phyloP scores from a whole-genome alignment of 2,329 filamentous ascomycete species.

The Pseudopithomyces maydicus region DNA sequence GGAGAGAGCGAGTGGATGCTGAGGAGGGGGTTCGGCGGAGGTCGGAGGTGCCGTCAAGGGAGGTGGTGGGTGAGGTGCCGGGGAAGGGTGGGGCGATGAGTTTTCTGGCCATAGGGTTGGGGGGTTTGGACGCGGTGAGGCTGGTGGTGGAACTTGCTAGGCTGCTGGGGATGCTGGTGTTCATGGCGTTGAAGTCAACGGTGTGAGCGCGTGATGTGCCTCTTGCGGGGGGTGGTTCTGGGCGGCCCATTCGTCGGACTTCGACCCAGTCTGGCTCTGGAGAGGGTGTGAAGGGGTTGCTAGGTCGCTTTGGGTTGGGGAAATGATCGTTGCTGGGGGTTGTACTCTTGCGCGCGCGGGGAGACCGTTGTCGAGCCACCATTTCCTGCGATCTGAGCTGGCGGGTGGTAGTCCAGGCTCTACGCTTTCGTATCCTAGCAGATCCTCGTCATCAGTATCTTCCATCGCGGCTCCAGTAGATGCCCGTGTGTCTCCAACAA shows the following conservation, averaged over 20 bases:
- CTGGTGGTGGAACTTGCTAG: constrained; percentile 24
- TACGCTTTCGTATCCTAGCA: constrained; percentile 80
- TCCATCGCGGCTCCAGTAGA: constrained; percentile 55
- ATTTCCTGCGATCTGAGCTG: constrained; percentile 66
- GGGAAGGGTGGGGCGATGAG: constrained; percentile 38
- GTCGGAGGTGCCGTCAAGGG: constrained; percentile 28
- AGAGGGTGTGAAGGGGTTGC: constrained; percentile 79
- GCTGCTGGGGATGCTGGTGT: constrained; percentile 10
- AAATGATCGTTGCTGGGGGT: constrained; percentile 67
- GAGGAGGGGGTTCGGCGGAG: constrained; percentile 28
- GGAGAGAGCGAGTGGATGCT: constrained; percentile 39
- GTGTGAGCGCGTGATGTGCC: constrained; percentile 36
- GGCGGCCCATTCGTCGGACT: constrained; percentile 36
- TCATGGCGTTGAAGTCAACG: constrained; percentile 32
- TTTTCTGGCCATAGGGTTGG: constrained; percentile 31
- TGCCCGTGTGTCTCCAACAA: constrained; percentile 68
- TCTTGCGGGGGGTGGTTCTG: constrained; percentile 39
- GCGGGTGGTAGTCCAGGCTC: constrained; percentile 74
- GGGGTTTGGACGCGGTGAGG: constrained; percentile 13
- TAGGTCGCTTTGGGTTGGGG: constrained; percentile 73
- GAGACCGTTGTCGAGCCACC: constrained; percentile 70
- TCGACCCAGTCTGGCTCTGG: constrained; percentile 84
- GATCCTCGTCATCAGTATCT: constrained; percentile 76
- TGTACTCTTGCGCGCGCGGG: constrained; percentile 75
- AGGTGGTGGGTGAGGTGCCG: constrained; percentile 20